These are phyloP conservation scores for Aspergillus alliaceus DNA, from an alignment of 2,329 filamentous ascomycete genomes.

Conservation along the genomic window DNA sequence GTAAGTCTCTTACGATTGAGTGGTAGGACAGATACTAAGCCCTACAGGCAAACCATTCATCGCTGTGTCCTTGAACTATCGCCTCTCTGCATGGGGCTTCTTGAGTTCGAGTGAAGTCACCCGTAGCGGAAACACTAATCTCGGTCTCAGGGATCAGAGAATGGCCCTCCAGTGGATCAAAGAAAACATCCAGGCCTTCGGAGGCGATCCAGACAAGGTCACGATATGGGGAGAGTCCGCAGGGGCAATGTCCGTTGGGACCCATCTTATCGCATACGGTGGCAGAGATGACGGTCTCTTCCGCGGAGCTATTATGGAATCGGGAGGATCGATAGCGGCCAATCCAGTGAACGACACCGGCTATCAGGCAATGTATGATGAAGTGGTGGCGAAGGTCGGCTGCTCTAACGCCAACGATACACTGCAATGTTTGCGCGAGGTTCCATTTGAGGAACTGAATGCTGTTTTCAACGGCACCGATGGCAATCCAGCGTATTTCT, in stretches of 20 bases:
- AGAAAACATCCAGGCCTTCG: constrained; percentile 37
- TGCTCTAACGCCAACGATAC: constrained; percentile 60
- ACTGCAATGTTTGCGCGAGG: constrained; percentile 64
- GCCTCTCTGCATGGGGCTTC: constrained; percentile 55
- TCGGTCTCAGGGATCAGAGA: constrained; percentile 50
- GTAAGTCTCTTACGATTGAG: constrained; percentile 7
- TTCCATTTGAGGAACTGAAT: constrained; percentile 61
- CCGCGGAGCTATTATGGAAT: constrained; percentile 52
- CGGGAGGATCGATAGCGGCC: constrained; percentile 52
- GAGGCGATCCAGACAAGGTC: constrained; percentile 35
- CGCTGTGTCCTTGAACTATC: constrained; percentile 56
- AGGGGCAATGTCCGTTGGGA: constrained; percentile 51
- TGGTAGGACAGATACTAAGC: background rate
- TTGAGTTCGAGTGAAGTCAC: constrained; percentile 48
- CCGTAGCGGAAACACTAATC: constrained; percentile 52
- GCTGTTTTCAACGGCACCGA: constrained; percentile 49
- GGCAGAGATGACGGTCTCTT: constrained; percentile 58
- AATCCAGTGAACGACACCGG: constrained; percentile 41
- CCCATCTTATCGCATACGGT: constrained; percentile 55
- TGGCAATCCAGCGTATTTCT: constrained; percentile 34
- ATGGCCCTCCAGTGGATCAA: constrained; percentile 39
- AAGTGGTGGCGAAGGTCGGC: constrained; percentile 58
- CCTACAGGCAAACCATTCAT: constrained; percentile 50
- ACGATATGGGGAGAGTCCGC: constrained; percentile 59
- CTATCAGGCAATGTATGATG: constrained; percentile 57